Evolutionary conservation across 106 monocot genomes (phyloP).

Genomic region (Acanthochlamys bracteata): DNA sequence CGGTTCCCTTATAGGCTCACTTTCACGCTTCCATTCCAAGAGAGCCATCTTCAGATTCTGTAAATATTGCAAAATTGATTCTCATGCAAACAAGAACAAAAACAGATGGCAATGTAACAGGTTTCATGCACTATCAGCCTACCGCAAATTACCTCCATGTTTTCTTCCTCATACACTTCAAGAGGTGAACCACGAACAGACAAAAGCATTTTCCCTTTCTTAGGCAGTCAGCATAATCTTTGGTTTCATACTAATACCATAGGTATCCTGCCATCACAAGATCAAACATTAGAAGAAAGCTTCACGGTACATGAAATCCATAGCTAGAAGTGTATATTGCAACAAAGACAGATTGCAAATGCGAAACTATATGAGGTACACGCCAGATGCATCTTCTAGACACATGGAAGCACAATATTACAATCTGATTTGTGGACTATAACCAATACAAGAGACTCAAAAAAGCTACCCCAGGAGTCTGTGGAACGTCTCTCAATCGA

Average conservation of each 20-base stretch:
- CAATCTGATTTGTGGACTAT: too few relatives aligned
- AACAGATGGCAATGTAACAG: background rate
- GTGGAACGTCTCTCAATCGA: background rate
- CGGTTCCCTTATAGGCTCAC: background rate
- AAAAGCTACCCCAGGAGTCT: conserved; percentile 18
- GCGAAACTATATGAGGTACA: too few relatives aligned
- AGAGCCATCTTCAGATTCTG: conserved; percentile 3
- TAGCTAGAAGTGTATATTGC: background rate
- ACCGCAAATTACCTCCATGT: conserved; percentile 70
- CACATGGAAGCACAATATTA: too few relatives aligned
- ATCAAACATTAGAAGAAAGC: too few relatives aligned
- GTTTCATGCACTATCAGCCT: background rate
- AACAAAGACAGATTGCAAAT: too few relatives aligned
- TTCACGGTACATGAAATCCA: too few relatives aligned
- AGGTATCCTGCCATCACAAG: conserved; percentile 20
- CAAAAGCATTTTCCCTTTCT: conserved; percentile 73
- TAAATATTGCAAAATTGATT: background rate
- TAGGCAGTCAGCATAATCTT: conserved; percentile 63
- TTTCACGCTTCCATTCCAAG: background rate
- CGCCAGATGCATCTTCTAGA: too few relatives aligned
- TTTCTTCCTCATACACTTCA: conserved; percentile 74
- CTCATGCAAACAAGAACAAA: background rate
- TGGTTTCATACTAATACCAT: conserved; percentile 55
- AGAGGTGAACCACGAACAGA: conserved; percentile 86
- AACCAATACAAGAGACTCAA: background rate